Evolutionary conservation across 768 basidiomycete genomes (phyloP), one percentile per base, ranked within the genome.

Genomic region (Gymnopilus dilepis): DNA sequence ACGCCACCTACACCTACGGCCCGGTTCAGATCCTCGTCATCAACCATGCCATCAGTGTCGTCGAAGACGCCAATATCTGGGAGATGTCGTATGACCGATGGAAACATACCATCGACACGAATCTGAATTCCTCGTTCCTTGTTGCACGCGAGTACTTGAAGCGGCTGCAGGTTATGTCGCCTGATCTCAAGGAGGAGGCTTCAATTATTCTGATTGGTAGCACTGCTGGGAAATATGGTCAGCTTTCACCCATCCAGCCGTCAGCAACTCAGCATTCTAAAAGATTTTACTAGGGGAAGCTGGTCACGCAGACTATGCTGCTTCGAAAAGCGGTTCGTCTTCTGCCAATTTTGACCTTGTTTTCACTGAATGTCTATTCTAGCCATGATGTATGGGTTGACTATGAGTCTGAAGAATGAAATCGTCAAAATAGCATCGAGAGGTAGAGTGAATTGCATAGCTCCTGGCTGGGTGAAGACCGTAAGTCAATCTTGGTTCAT

Each of bases 381-480:
- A 89, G 89, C 84, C 4, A 80, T 90, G 77, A 90, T 90, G 89
- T 87, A 89, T 62, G 91, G 90, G 1, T 69, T 92, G 33, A 84
- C 83, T 3, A 73, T 87, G 66, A 78, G 85, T 4, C 78, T 92
- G 65, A 92, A 92, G 75, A 92, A 92, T 71, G 90, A 93, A 73
- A 91, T 92, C 56, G 90, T 93, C 45, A 84, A 85, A 73, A 83
- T 91, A 60, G 89, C 90, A 0, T 87, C 89, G 0, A 79, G 73
- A 57, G 91, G 83, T 0, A 79, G 90, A n/a, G 89, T 91, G 3
- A 92, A 92, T 65, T 78, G 79, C 43, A 78, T 92, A 17, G 87
- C 82, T 0, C 90, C 91, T 4, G 89, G 89, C 5, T 90, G 86
- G 86, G 84, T 86, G 6, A 78, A 71, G 50, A 91, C 90, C 55